Evolutionary conservation across 805 yeast genomes (phyloP).

Genomic region (Ogataea philodendri): DNA sequence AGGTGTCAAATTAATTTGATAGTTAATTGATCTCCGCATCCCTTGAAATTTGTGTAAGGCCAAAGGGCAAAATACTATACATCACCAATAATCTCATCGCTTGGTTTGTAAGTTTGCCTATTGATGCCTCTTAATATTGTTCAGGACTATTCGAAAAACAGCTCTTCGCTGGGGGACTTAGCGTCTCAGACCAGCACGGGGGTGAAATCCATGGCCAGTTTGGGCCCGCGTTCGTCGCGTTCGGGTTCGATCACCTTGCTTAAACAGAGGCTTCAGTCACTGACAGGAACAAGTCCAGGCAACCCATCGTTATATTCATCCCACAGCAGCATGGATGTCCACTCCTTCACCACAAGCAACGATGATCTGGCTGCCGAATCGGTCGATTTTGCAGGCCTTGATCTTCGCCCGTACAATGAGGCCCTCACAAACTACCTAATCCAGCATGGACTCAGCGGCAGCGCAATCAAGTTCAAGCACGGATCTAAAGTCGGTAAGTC

Average conservation of each 20-base stretch:
- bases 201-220: constrained; percentile 1
- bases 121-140: background rate
- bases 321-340: constrained; percentile 22
- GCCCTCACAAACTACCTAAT: constrained; percentile 24
- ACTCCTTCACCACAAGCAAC: constrained; percentile 21
- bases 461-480: constrained; percentile 26
- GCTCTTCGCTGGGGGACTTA: constrained; percentile 3
- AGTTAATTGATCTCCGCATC: background rate
- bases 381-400: constrained; percentile 19
- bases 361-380: constrained; percentile 29
- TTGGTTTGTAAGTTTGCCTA: background rate
- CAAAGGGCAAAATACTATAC: background rate
- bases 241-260: constrained; percentile 24
- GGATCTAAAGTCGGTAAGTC: constrained; percentile 15
- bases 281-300: constrained; percentile 5
- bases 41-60: background rate
- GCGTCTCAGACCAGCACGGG: constrained; percentile 3
- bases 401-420: constrained; percentile 29
- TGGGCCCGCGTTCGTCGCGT: constrained; percentile 15
- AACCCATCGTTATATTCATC: constrained; percentile 17
- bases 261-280: constrained; percentile 20
- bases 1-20: constrained; percentile 9
- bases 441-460: constrained; percentile 31
- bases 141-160: constrained; percentile 1
- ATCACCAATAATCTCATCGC: too few species aligned